Conservation (phyloP, 345 rosid species). For the Pseudoturritis turrita region DNA sequence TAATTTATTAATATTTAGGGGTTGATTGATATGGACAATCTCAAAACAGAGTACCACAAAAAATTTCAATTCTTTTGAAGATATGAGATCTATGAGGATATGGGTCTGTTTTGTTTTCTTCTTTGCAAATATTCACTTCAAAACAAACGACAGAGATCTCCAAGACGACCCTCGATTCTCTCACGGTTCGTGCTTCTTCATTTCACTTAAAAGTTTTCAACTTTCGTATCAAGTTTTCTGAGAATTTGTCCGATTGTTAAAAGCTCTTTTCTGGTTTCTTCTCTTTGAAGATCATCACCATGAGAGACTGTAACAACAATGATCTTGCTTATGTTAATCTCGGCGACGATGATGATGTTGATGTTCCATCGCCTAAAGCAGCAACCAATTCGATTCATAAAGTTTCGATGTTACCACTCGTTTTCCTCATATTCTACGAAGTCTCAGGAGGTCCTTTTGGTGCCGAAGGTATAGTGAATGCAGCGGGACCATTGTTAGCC, state of each 20-base stretch:
- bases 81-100: not conserved
- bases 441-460: slow-evolving; percentile 70
- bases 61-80: not conserved
- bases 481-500: slow-evolving; percentile 71
- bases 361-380: slow-evolving; percentile 31
- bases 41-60: slow-evolving; percentile 13
- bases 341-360: too few species aligned
- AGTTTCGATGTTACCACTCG: slow-evolving; percentile 59
- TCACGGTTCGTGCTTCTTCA: not conserved
- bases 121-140: not conserved
- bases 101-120: slow-evolving; percentile 2
- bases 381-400: slow-evolving; percentile 29
- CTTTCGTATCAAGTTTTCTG: not conserved
- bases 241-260: not conserved
- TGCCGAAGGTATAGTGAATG: slow-evolving; percentile 61
- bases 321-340: slow-evolving; percentile 26
- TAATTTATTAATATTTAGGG: not conserved
- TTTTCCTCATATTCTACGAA: slow-evolving; percentile 50
- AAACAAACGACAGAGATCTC: not conserved
- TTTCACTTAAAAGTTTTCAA: not conserved
- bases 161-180: not conserved
- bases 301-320: slow-evolving; percentile 30
- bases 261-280: not conserved
- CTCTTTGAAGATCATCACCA: slow-evolving; percentile 7
- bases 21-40: slow-evolving; percentile 2